These are phyloP conservation scores for Lonicera japonica DNA, from an alignment of 129 eudicot genomes.

Conservation along the genomic window DNA sequence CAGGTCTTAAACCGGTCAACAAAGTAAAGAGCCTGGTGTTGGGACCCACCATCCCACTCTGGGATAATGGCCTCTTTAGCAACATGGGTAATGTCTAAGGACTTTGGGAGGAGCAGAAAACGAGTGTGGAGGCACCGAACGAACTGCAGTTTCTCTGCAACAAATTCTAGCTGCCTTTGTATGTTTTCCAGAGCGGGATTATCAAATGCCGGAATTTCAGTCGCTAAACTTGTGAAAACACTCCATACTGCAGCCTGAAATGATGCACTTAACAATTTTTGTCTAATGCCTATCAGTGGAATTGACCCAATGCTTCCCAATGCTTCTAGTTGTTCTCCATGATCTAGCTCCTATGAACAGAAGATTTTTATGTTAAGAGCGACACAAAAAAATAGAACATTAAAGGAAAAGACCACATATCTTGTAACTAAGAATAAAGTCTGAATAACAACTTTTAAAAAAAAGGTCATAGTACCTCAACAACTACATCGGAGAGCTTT, in stretches of 20 bases:
- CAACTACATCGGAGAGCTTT: conserved; percentile 87
- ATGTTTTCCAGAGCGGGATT: conserved; percentile 32
- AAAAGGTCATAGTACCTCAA: conserved; percentile 56
- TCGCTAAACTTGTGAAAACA: conserved; percentile 38
- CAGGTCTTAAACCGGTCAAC: conserved; percentile 46
- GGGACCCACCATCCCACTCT: conserved; percentile 56
- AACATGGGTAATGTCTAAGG: conserved; percentile 64
- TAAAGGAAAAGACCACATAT: not conserved
- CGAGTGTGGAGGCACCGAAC: conserved; percentile 67
- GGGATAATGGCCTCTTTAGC: conserved; percentile 54
- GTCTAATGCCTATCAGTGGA: conserved; percentile 42
- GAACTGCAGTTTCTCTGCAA: conserved; percentile 65
- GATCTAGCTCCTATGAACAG: conserved; percentile 57
- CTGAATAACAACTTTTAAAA: not conserved
- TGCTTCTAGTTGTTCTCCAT: conserved; percentile 34
- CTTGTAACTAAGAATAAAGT: not conserved
- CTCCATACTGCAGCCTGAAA: conserved; percentile 78
- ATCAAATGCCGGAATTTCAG: conserved; percentile 26
- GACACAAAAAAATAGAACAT: not conserved
- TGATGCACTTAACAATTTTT: conserved; percentile 53
- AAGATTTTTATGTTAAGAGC: conserved; percentile 2
- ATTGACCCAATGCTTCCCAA: conserved; percentile 58
- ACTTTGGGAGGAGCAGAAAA: conserved; percentile 64
- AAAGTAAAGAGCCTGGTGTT: conserved; percentile 69
- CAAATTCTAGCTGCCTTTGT: conserved; percentile 36